Evolutionary conservation across 345 rosid species (phyloP), one percentile per base, ranked within the genome.

Genomic region (Hibiscus mutabilis): DNA sequence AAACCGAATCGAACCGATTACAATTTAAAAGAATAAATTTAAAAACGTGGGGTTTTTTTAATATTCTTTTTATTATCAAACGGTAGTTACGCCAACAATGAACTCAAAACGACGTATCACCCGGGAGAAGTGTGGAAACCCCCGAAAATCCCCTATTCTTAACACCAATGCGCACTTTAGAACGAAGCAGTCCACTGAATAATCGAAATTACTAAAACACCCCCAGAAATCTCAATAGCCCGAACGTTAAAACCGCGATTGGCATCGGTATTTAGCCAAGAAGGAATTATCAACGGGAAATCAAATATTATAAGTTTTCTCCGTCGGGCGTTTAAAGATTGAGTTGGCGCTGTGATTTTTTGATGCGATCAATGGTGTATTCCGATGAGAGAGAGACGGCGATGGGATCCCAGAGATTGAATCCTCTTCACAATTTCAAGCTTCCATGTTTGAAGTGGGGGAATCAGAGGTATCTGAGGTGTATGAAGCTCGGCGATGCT

Each of bases 371-470:
- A 71, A 81, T 79, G 85, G 84, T 79, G 75, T 78, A 62, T 49
- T 81, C 74, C 16, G 79, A 79, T n/a, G 82, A 77, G 53, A 18
- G 66, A 68, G 27, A 55, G 33, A 75, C 75, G 83, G 77, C 80
- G 73, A 81, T 68, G 87, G 80, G 78, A 27, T 74, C 73, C 13
- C 86, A 82, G 83, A 80, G 89, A 83, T 79, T 86, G 60, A 83
- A 82, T 77, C 79, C 64, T 63, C 86, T 82, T 22, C 83, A 78
- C 79, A 86, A 82, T 78, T 83, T 85, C 83, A 65, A 79, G n/a
- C 76, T 88, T 55, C 83, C 88, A 24, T 77, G 77, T 56, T 80
- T 86, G 56, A 78, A 79, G 78, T 88, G 90, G 89, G 89, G 89
- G 0, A 64, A 59, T 63, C 90, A 83, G 82, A 69, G 78, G 25